phyloP scores from a whole-genome alignment of 176 grass and related monocot species.

The Poa annua region DNA sequence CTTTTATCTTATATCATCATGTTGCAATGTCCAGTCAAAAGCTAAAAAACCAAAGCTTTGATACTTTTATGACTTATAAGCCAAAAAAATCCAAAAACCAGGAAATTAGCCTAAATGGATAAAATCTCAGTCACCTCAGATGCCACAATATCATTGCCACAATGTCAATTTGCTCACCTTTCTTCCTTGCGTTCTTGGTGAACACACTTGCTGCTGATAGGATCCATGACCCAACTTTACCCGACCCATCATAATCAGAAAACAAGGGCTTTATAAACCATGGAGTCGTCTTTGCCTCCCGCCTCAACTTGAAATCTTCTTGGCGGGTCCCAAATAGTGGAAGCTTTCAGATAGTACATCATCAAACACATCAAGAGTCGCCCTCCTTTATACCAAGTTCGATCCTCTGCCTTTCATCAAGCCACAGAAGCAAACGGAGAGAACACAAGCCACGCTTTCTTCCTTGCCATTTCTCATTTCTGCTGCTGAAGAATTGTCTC shows the following conservation, averaged over 20 bases:
- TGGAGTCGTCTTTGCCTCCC: not conserved
- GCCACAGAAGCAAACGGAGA: not conserved
- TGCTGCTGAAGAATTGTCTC: not conserved
- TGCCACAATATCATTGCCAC: too few species aligned
- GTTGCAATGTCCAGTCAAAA: too few species aligned
- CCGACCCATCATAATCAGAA: slow-evolving; percentile 27
- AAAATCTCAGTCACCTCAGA: too few species aligned
- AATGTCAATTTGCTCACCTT: slow-evolving; percentile 26
- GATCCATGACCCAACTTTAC: slow-evolving; percentile 43
- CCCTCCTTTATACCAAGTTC: not conserved
- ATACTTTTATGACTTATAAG: too few species aligned
- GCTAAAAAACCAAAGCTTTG: too few species aligned
- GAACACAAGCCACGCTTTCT: not conserved
- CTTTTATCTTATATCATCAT: too few species aligned
- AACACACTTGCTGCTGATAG: slow-evolving; percentile 30
- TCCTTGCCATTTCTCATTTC: not conserved
- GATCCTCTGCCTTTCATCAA: slow-evolving; percentile 5
- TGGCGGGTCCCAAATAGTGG: slow-evolving; percentile 39
- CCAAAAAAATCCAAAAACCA: too few species aligned
- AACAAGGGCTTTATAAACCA: slow-evolving; percentile 3
- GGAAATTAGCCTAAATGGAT: too few species aligned
- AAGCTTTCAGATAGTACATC: slow-evolving; percentile 29
- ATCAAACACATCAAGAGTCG: slow-evolving; percentile 22
- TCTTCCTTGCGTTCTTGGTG: slow-evolving; percentile 20
- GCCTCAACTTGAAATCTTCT: slow-evolving; percentile 33